Percentiles rank a stretch among this genome's conserved stretches.
Evolutionary conservation across 2,329 filamentous ascomycete genomes (phyloP).

Genomic region (Scopulariopsis brevicaulis): DNA sequence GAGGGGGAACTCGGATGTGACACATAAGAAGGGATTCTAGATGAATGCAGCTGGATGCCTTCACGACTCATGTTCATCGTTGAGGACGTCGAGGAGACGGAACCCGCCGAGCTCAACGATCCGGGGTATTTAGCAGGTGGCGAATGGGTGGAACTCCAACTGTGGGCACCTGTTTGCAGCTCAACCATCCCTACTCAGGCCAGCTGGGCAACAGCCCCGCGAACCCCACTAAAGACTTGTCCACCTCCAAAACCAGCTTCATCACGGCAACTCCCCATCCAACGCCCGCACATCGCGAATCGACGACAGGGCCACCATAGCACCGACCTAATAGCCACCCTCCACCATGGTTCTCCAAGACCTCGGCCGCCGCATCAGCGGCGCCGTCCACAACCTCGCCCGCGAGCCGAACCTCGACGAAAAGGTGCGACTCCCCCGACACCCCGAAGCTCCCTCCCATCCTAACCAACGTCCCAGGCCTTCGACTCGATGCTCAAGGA

Average conservation of each 20-base stretch:
- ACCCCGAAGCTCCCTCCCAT: conserved; percentile 5
- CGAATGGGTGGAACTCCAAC: not conserved
- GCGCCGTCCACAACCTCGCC: conserved; percentile 88
- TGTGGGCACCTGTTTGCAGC: not conserved
- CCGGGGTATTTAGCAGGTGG: not conserved
- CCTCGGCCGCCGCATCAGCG: conserved; percentile 94
- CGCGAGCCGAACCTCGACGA: conserved; percentile 89
- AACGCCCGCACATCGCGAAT: not conserved
- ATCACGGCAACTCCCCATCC: not conserved
- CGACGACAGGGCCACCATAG: not conserved
- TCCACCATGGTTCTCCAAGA: conserved; percentile 90
- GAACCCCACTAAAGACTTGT: not conserved
- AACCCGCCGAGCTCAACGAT: not conserved
- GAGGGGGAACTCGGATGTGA: no score
- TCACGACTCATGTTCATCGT: no score
- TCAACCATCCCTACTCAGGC: not conserved
- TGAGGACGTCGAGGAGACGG: no score
- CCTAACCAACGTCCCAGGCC: conserved; percentile 40
- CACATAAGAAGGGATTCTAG: no score
- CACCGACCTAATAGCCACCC: not conserved
- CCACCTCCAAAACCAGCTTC: not conserved
- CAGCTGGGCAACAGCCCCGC: not conserved
- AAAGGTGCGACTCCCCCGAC: conserved; percentile 48
- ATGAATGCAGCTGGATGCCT: no score
- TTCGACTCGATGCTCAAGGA: conserved; percentile 99